Base-by-base conservation (phyloP, 441 rosid species). In the Flueggea neowawraea region DNA sequence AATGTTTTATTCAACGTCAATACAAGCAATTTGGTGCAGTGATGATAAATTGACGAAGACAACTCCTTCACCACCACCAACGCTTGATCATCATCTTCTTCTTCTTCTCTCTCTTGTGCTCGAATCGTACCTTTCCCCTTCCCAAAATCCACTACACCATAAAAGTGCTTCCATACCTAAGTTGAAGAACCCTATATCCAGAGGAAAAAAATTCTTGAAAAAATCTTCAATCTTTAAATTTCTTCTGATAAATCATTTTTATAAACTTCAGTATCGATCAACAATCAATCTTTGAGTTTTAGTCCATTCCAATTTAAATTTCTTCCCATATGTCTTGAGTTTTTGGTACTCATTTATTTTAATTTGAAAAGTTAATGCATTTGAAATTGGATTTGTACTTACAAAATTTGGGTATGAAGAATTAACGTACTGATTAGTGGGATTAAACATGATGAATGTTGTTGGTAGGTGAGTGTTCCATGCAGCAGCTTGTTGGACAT, bases 381-480 rank as follows among this genome's bases (percentile, higher is more conserved):
- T 8, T 36, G 41, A 5, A 5, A 8, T 36, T 36, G 41, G 41
- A 36, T 36, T 8, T 8, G 9, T 8, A 8, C 41, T 22, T 22
- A 22, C 28, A 22, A 22, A 22, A 22, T 22, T 22, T 22, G 28
- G 28, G 28, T 22, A 22, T 22, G 28, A 22, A 22, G 28, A 22
- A 22, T 22, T 22, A 22, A 22, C 28, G 28, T 22, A 22, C 2
- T 22, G 28, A 22, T 22, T 22, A 22, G 28, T 22, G 28, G 1
- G 10, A 6, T 43, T 11, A 43, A 43, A 6, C 45, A 43, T 6
- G 12, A 43, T 43, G 47, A 41, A 12, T 7, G 6, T 12, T 39
- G 0, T 33, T 8, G 69, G 73, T 82, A 93, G 98, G 98, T 93
- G 75, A 90, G 89, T 62, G 98, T 93, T 33, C 98, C 98, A 70